phyloP scores from a whole-genome alignment of 306 rosid species.

The Abrus precatorius region DNA sequence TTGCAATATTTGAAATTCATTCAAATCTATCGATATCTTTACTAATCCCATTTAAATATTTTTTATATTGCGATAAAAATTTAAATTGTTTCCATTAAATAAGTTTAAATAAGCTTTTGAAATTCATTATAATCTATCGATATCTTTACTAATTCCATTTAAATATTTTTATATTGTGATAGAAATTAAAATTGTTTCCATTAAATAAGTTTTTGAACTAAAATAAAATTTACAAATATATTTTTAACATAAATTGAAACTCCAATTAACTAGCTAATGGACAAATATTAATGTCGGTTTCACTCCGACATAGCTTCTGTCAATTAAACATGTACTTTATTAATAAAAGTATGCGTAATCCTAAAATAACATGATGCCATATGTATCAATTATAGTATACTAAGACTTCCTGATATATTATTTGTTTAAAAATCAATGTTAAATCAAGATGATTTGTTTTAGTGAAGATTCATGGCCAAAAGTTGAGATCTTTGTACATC shows the following conservation, averaged over 20 bases:
- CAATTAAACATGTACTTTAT: conserved; percentile 13
- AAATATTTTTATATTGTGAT: neutral
- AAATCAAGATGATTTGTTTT: neutral
- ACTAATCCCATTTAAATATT: neutral
- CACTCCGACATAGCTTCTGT: conserved; percentile 40
- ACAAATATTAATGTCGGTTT: conserved; percentile 33
- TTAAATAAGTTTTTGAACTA: neutral
- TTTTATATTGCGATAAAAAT: neutral
- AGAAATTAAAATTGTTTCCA: too few species aligned
- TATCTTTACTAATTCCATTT: neutral
- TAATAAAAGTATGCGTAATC: conserved; percentile 1
- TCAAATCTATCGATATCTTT: neutral
- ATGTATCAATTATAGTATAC: neutral
- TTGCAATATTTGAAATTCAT: neutral
- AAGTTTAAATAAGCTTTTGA: neutral
- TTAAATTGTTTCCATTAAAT: neutral
- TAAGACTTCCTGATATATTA: conserved; percentile 8
- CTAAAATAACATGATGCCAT: conserved; percentile 2
- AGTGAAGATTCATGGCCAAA: conserved; percentile 7
- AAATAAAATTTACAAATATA: neutral
- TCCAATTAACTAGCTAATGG: conserved; percentile 6
- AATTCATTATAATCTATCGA: neutral
- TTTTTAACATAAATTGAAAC: neutral
- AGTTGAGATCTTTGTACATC: conserved; percentile 28
- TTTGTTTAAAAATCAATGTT: conserved; percentile 3